phyloP scores from a whole-genome alignment of 1,139 yeast genomes.

The Taphrina pruni region DNA sequence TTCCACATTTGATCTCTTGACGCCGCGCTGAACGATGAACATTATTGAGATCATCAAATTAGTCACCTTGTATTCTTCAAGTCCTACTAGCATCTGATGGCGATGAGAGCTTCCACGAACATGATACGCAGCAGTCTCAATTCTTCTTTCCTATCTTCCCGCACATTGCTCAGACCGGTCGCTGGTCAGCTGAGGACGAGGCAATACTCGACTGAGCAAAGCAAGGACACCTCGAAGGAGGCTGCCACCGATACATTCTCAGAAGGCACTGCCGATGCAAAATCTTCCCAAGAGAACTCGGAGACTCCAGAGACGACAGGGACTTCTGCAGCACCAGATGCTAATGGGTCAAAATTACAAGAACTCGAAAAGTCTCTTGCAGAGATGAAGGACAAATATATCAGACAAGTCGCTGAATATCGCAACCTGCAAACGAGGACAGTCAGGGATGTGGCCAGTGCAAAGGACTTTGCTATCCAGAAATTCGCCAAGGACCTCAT shows the following conservation, averaged over 20 bases:
- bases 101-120: constrained; percentile 3
- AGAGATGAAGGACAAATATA: constrained; percentile 65
- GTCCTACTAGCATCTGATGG: neutral
- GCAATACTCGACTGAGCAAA: constrained; percentile 14
- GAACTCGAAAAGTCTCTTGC: constrained; percentile 31
- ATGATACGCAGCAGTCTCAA: constrained; percentile 1
- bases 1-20: constrained; percentile 13
- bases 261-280: constrained; percentile 33
- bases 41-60: neutral
- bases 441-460: constrained; percentile 82
- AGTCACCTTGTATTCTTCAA: neutral
- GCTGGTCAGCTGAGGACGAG: constrained; percentile 1
- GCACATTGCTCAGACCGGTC: neutral
- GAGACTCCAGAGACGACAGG: constrained; percentile 37
- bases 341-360: constrained; percentile 16
- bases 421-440: constrained; percentile 91
- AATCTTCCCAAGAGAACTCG: constrained; percentile 4
- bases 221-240: constrained; percentile 19
- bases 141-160: constrained; percentile 8
- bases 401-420: constrained; percentile 89
- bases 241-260: constrained; percentile 35
- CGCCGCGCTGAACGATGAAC: neutral
- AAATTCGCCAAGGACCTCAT: constrained; percentile 89
- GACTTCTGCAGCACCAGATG: neutral
- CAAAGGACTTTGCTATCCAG: constrained; percentile 88